These are phyloP conservation scores for Fusarium sp. DNA, from an alignment of 2,329 filamentous ascomycete genomes.

Conservation along the genomic window DNA sequence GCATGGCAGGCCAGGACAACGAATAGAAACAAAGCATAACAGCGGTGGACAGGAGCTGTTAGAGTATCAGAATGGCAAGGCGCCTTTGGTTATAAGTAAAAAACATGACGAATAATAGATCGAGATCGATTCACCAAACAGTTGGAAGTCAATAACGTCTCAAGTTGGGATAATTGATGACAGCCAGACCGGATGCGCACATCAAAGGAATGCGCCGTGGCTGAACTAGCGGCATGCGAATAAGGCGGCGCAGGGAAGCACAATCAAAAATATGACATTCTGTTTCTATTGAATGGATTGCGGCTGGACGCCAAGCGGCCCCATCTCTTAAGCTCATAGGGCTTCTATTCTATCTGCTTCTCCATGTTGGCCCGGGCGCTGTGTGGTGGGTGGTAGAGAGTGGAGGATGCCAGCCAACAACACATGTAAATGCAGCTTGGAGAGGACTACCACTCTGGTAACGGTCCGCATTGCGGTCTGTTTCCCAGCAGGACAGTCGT, in stretches of 20 bases:
- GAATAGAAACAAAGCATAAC: slow-evolving; percentile 3
- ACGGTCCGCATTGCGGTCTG: slow-evolving; percentile 40
- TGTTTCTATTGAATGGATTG: slow-evolving; percentile 39
- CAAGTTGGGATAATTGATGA: slow-evolving; percentile 28
- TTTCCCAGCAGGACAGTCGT: slow-evolving; percentile 34
- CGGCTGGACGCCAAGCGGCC: slow-evolving; percentile 36
- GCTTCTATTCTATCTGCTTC: slow-evolving; percentile 28
- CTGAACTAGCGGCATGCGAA: slow-evolving; percentile 41
- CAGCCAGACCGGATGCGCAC: slow-evolving; percentile 12
- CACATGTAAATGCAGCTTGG: slow-evolving; percentile 46
- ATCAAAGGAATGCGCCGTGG: slow-evolving; percentile 46
- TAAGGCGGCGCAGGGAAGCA: slow-evolving; percentile 35
- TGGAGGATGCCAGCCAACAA: slow-evolving; percentile 37
- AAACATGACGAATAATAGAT: slow-evolving; percentile 5
- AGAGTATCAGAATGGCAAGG: slow-evolving; percentile 3
- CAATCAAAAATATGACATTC: slow-evolving; percentile 38
- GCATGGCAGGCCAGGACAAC: background rate
- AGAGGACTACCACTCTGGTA: slow-evolving; percentile 32
- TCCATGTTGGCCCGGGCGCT: slow-evolving; percentile 33
- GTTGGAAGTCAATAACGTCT: background rate
- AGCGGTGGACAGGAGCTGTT: background rate
- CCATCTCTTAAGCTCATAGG: slow-evolving; percentile 31
- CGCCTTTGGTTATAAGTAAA: background rate
- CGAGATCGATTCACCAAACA: background rate
- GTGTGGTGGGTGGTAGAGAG: slow-evolving; percentile 14